phyloP scores from a whole-genome alignment of 2,329 filamentous ascomycete genomes.

The Colletotrichum sp. region DNA sequence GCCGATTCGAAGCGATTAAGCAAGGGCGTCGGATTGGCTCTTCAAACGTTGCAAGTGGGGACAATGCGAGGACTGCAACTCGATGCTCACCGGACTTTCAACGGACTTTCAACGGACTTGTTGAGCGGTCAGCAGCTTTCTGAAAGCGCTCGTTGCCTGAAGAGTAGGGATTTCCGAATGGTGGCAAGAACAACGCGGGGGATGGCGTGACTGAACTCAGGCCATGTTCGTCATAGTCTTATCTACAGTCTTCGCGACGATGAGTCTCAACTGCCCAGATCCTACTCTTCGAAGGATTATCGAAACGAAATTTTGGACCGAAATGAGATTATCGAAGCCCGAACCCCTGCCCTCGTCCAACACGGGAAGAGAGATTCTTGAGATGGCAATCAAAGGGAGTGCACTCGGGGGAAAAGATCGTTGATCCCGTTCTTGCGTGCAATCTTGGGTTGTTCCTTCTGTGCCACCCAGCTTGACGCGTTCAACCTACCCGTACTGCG shows the following conservation, averaged over 20 bases:
- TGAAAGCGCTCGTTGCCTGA: not conserved
- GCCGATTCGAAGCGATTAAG: not conserved
- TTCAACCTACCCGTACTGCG: not conserved
- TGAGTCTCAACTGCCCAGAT: not conserved
- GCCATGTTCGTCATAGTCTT: not conserved
- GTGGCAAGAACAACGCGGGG: not conserved
- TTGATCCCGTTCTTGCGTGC: not conserved
- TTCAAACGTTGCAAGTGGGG: not conserved
- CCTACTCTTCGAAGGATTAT: not conserved
- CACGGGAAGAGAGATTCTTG: not conserved
- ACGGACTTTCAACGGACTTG: not conserved
- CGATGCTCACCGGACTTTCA: not conserved
- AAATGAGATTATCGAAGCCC: not conserved
- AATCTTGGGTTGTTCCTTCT: not conserved
- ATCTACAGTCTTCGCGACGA: not conserved
- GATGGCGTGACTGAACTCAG: not conserved
- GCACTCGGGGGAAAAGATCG: not conserved
- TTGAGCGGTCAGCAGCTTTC: not conserved
- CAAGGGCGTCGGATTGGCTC: not conserved
- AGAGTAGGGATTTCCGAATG: not conserved
- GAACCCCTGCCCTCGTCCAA: not conserved
- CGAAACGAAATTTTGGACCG: not conserved
- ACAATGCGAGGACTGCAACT: not conserved
- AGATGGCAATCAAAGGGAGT: not conserved
- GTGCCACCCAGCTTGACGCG: not conserved